Evolutionary conservation across 2,329 filamentous ascomycete genomes (phyloP).

Genomic region (Penicillium crustosum): DNA sequence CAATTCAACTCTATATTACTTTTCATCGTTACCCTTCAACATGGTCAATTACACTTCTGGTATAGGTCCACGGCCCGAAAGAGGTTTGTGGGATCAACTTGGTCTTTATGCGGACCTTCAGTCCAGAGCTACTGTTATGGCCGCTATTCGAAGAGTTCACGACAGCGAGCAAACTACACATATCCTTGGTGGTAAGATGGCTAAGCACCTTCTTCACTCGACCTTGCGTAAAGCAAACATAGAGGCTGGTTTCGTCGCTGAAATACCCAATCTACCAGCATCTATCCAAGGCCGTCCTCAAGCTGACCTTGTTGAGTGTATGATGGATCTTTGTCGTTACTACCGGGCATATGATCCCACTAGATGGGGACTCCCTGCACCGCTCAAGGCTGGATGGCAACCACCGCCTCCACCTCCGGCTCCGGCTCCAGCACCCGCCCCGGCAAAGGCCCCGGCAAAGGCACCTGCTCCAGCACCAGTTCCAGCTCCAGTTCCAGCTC

Average conservation of each 20-base stretch:
- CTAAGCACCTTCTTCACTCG: not conserved
- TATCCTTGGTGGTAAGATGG: fast-evolving
- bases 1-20: not conserved
- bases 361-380: not conserved
- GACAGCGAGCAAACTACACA: not conserved
- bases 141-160: not conserved
- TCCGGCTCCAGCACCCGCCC: too few species aligned
- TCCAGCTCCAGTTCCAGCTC: too few species aligned
- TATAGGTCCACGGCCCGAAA: not conserved
- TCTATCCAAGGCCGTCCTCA: not conserved
- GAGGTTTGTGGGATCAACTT: not conserved
- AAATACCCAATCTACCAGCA: not conserved
- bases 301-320: not conserved
- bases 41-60: not conserved
- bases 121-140: not conserved
- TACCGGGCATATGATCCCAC: not conserved
- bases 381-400: not conserved
- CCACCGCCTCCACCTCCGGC: not conserved
- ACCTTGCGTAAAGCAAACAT: not conserved
- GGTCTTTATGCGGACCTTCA: not conserved
- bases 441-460: not conserved
- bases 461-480: too few species aligned
- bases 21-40: not conserved
- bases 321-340: not conserved
- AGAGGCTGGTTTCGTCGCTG: not conserved